Evolutionary conservation across 1,284 basidiomycete species (phyloP).

Genomic region (Limonomyces culmigenus): DNA sequence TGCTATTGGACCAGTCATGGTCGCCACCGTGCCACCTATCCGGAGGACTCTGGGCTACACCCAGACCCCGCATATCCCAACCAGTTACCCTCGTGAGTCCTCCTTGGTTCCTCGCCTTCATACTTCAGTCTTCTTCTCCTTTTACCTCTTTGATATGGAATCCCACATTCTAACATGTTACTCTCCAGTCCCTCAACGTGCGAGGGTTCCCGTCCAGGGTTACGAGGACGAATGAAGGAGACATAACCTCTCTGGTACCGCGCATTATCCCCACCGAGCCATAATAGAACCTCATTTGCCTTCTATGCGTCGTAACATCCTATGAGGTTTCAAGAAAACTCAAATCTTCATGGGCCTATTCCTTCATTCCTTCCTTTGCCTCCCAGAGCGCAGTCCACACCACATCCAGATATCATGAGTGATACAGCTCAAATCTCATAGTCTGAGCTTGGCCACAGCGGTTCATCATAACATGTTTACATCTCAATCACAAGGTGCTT

Average conservation of each 20-base stretch:
- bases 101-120: neutral
- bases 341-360: no score
- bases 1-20: constrained; percentile 59
- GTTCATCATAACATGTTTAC: constrained; percentile 9
- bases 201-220: constrained; percentile 28
- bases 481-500: constrained; percentile 61
- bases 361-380: no score
- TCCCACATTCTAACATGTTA: constrained; percentile 1
- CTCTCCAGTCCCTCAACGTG: constrained; percentile 27
- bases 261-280: no score
- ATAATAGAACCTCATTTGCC: neutral
- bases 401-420: no score
- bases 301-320: no score
- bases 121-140: no score
- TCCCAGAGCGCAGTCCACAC: no score
- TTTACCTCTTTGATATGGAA: no score
- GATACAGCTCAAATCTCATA: no score
- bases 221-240: constrained; percentile 24
- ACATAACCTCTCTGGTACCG: no score
- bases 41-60: constrained; percentile 62
- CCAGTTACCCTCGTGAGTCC: constrained; percentile 72
- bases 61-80: constrained; percentile 61
- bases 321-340: no score
- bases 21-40: constrained; percentile 65
- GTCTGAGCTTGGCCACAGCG: no score